Percentiles rank a stretch among this genome's conserved stretches.
phyloP scores from a whole-genome alignment of 148 eudicot genomes.

The Cornus controversa region DNA sequence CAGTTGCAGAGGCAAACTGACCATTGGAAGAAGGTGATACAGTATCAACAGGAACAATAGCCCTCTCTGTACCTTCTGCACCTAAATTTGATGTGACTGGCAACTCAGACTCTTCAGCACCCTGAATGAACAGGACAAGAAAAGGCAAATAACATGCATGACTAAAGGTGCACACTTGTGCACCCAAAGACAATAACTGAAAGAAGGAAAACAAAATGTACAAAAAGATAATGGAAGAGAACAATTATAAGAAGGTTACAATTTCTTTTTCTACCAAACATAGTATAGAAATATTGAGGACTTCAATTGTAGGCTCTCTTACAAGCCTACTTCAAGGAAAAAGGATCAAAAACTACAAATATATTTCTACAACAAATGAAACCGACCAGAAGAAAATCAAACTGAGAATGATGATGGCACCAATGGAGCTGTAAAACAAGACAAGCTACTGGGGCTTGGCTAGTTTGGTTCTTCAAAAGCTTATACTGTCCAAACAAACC shows the following conservation, averaged over 20 bases:
- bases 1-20: slow-evolving; percentile 37
- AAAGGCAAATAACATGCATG: not conserved
- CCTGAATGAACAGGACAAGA: slow-evolving; percentile 37
- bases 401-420: not conserved
- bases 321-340: not conserved
- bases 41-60: slow-evolving; percentile 35
- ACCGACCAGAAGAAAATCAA: not conserved
- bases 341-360: not conserved
- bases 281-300: not conserved
- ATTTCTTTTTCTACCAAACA: not conserved
- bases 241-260: not conserved
- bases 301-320: not conserved
- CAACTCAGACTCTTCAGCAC: slow-evolving; percentile 51
- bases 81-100: slow-evolving; percentile 39
- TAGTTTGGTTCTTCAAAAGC: too few species aligned
- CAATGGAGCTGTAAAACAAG: not conserved
- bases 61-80: slow-evolving; percentile 41
- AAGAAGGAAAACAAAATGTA: too few species aligned
- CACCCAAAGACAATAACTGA: not conserved
- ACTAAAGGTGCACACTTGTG: not conserved
- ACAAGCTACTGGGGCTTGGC: too few species aligned
- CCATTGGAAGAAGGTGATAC: slow-evolving; percentile 48
- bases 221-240: not conserved
- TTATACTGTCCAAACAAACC: too few species aligned
- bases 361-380: not conserved